Evolutionary conservation across 2,329 filamentous ascomycete genomes (phyloP).

Genomic region (Fusarium euwallaceae): DNA sequence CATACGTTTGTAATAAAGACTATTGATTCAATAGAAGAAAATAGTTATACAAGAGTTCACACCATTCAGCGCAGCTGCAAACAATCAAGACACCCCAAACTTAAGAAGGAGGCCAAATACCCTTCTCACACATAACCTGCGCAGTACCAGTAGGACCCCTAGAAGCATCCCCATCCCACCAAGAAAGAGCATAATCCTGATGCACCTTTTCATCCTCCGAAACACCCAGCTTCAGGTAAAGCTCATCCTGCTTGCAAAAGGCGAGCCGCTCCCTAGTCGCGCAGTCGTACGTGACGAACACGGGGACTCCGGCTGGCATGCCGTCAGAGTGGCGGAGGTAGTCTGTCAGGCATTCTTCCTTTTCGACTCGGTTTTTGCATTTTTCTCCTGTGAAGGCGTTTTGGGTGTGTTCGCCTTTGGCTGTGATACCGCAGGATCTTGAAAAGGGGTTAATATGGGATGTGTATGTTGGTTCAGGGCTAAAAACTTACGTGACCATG

Average conservation of each 20-base stretch:
- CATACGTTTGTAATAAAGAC: not conserved
- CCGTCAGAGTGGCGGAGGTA: not conserved
- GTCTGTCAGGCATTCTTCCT: slow-evolving; percentile 13
- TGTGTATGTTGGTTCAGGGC: not conserved
- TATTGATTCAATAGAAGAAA: not conserved
- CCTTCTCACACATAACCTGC: slow-evolving; percentile 5
- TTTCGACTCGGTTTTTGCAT: slow-evolving; percentile 15
- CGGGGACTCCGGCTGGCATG: not conserved
- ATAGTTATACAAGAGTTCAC: not conserved
- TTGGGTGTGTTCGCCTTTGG: slow-evolving; percentile 4
- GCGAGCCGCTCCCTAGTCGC: slow-evolving; percentile 4
- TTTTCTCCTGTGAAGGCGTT: slow-evolving; percentile 9
- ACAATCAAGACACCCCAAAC: not conserved
- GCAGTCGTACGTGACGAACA: slow-evolving; percentile 14
- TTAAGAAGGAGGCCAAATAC: slow-evolving; percentile 1
- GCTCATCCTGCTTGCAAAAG: slow-evolving; percentile 17
- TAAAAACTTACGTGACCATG: slow-evolving; percentile 8
- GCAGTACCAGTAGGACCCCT: not conserved
- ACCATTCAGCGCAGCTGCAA: not conserved
- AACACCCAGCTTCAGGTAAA: slow-evolving; percentile 17
- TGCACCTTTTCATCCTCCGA: slow-evolving; percentile 1
- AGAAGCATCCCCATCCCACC: not conserved
- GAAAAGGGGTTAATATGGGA: not conserved
- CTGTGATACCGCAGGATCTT: slow-evolving; percentile 6
- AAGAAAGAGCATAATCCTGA: slow-evolving; percentile 4